Percentiles rank a stretch among this genome's conserved stretches.
Evolutionary conservation across 2,329 filamentous ascomycete genomes (phyloP).

Genomic region (Colletotrichum sp.): DNA sequence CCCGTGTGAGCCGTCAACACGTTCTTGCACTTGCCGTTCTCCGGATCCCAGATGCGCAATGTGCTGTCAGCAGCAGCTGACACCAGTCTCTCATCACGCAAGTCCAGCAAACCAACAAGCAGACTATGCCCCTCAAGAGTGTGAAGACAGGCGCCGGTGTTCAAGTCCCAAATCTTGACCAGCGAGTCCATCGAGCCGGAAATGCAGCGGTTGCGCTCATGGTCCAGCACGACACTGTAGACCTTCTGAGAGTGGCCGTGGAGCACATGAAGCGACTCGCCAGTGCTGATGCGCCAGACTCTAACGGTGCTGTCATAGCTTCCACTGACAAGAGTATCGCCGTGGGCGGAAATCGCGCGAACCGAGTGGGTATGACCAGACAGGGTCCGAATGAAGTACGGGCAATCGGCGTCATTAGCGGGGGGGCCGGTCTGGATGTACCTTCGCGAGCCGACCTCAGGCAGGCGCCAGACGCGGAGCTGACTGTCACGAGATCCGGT

Average conservation of each 20-base stretch:
- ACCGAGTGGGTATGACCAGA: slow-evolving; percentile 92
- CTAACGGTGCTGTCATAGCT: slow-evolving; percentile 96
- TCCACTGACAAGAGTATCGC: slow-evolving; percentile 94
- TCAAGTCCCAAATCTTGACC: slow-evolving; percentile 96
- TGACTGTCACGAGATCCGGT: slow-evolving; percentile 96
- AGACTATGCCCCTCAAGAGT: slow-evolving; percentile 93
- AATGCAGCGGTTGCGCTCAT: slow-evolving; percentile 91
- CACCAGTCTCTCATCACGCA: slow-evolving; percentile 88
- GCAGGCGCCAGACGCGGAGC: slow-evolving; percentile 91
- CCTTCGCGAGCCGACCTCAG: slow-evolving; percentile 75
- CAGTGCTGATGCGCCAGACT: slow-evolving; percentile 97
- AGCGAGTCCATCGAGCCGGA: slow-evolving; percentile 98
- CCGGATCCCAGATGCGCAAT: slow-evolving; percentile 94
- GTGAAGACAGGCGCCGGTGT: slow-evolving; percentile 82
- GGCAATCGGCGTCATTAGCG: slow-evolving; percentile 79
- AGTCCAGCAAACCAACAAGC: slow-evolving; percentile 88
- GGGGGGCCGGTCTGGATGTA: slow-evolving; percentile 83
- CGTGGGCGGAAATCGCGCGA: slow-evolving; percentile 91
- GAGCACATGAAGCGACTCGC: slow-evolving; percentile 83
- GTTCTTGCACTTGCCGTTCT: slow-evolving; percentile 87
- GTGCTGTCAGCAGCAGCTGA: slow-evolving; percentile 96
- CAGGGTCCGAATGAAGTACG: slow-evolving; percentile 90
- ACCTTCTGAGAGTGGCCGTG: slow-evolving; percentile 92
- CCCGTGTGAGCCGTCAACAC: slow-evolving; percentile 93
- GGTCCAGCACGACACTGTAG: slow-evolving; percentile 94